phyloP scores from a whole-genome alignment of 129 eudicot genomes.

The Flaveria brownii region DNA sequence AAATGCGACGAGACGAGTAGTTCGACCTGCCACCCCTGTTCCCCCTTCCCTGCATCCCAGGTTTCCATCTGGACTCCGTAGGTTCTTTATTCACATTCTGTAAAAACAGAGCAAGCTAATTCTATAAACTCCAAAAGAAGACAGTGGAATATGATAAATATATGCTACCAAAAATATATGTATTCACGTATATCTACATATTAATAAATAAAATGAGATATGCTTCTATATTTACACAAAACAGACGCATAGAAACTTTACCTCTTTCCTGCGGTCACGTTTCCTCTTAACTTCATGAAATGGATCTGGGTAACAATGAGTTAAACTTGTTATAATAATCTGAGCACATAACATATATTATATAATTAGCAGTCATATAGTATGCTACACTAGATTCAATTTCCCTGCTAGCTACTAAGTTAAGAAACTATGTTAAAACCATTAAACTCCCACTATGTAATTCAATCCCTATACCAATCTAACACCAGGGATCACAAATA shows the following conservation, averaged over 20 bases:
- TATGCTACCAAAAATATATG: neutral
- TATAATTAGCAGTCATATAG: neutral
- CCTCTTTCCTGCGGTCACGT: constrained; percentile 77
- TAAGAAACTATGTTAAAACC: neutral
- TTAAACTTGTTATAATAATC: constrained; percentile 18
- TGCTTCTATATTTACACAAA: neutral
- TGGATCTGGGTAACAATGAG: constrained; percentile 54
- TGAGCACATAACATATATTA: constrained; percentile 1
- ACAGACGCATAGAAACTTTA: constrained; percentile 28
- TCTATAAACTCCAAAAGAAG: neutral
- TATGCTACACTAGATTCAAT: neutral
- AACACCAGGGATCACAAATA: neutral
- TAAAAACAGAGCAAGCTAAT: constrained; percentile 16
- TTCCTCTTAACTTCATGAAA: constrained; percentile 91
- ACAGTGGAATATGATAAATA: neutral
- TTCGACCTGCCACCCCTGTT: constrained; percentile 57
- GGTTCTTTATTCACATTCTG: constrained; percentile 64
- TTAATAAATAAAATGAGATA: neutral
- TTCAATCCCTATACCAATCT: neutral
- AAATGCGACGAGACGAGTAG: constrained; percentile 42
- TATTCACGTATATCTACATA: neutral
- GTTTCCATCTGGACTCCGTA: constrained; percentile 59
- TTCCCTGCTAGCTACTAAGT: neutral
- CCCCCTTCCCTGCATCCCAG: constrained; percentile 60
- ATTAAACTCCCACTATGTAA: too few relatives aligned